These are phyloP conservation scores for Hebeloma cylindrosporum DNA, from an alignment of 768 basidiomycete species.

Conservation along the genomic window DNA sequence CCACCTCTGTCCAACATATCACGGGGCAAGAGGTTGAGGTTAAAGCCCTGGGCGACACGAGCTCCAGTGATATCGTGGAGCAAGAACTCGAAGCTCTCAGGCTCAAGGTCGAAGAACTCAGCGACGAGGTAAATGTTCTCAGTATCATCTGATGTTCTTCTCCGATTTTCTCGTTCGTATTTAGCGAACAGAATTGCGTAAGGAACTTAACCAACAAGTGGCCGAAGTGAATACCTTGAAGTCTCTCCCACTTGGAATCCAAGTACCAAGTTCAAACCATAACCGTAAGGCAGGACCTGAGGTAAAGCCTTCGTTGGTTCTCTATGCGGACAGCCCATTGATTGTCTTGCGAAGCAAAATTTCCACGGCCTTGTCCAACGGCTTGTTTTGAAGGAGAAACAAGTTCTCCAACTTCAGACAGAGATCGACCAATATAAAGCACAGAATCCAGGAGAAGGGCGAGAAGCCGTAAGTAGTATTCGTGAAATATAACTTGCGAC, in stretches of 20 bases:
- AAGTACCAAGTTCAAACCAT: constrained; percentile 37
- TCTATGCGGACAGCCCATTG: neutral
- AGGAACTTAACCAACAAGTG: constrained; percentile 59
- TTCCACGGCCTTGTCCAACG: constrained; percentile 77
- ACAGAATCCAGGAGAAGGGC: constrained; percentile 54
- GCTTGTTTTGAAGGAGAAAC: constrained; percentile 81
- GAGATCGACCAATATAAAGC: constrained; percentile 66
- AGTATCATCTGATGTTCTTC: neutral
- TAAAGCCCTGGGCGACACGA: constrained; percentile 38
- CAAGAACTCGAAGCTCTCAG: constrained; percentile 64
- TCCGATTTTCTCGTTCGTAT: constrained; percentile 2
- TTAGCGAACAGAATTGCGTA: constrained; percentile 52
- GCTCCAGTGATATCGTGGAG: constrained; percentile 43
- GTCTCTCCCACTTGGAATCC: constrained; percentile 42
- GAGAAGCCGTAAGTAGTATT: constrained; percentile 54
- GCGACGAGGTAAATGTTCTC: constrained; percentile 52
- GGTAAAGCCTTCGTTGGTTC: constrained; percentile 37
- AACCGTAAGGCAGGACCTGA: constrained; percentile 55
- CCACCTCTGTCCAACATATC: constrained; percentile 60
- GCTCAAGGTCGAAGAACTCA: constrained; percentile 59
- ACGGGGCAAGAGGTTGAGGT: constrained; percentile 66
- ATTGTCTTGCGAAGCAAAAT: constrained; percentile 39
- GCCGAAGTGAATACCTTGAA: constrained; percentile 69
- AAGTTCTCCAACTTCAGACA: constrained; percentile 70
- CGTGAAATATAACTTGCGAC: neutral